Conservation (phyloP, 345 rosid genomes). For the Psidium guajava region DNA sequence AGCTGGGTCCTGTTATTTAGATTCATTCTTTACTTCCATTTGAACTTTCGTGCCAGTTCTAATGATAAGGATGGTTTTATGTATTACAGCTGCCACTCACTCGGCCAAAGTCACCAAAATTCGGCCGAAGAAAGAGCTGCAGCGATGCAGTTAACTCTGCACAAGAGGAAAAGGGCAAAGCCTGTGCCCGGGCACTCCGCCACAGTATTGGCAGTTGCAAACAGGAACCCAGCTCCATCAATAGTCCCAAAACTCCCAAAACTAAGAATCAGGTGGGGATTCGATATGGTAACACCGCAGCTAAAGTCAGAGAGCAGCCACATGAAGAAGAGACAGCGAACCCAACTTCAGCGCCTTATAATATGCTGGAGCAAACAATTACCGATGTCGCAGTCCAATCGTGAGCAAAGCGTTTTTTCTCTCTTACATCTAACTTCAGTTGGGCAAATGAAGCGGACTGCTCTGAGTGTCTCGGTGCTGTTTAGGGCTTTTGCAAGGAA, state of each 20-base stretch:
- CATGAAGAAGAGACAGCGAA: conserved; percentile 24
- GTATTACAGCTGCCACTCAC: conserved; percentile 69
- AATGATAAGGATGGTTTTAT: neutral
- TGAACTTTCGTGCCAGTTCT: neutral
- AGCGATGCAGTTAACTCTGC: conserved; percentile 40
- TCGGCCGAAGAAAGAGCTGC: conserved; percentile 77
- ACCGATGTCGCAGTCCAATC: conserved; percentile 25
- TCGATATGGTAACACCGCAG: conserved; percentile 26
- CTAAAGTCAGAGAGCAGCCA: conserved; percentile 27
- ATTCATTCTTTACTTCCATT: neutral
- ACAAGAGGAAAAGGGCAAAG: conserved; percentile 41
- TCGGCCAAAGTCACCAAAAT: conserved; percentile 63
- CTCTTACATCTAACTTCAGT: neutral
- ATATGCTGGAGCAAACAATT: conserved; percentile 18
- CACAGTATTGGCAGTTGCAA: conserved; percentile 52
- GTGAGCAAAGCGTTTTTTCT: conserved; percentile 9
- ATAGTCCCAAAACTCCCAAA: conserved; percentile 11
- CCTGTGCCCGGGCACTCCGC: conserved; percentile 44
- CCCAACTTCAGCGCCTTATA: conserved; percentile 25
- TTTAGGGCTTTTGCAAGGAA: neutral
- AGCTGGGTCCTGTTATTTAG: neutral
- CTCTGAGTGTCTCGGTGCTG: neutral
- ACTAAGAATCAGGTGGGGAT: conserved; percentile 13
- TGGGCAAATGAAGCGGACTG: neutral
- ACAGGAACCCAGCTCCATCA: conserved; percentile 11